Percentiles rank a stretch among this genome's conserved stretches.
Conservation (phyloP, 1,139 yeast genomes). For the Candida albicans region DNA sequence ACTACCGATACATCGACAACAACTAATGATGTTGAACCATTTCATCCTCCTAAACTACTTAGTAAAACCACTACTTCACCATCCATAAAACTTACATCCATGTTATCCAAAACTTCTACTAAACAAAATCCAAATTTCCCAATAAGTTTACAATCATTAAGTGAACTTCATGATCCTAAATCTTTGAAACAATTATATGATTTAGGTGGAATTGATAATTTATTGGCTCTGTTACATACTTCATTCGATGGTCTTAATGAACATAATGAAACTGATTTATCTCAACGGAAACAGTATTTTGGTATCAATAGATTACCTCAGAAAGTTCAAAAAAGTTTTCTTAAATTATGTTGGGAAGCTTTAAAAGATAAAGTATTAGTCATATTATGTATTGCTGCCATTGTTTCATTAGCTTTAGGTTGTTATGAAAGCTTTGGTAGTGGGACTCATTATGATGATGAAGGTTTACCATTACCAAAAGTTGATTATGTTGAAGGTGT, state of each 20-base stretch:
- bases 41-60: neutral
- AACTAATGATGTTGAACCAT: neutral
- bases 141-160: conserved; percentile 30
- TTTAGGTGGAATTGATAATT: conserved; percentile 43
- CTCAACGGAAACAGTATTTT: conserved; percentile 46
- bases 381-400: conserved; percentile 79
- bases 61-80: conserved; percentile 5
- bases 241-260: conserved; percentile 47
- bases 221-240: conserved; percentile 35
- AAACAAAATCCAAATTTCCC: conserved; percentile 4
- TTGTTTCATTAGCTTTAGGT: conserved; percentile 86
- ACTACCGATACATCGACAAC: neutral
- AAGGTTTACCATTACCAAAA: conserved; percentile 71
- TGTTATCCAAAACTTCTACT: conserved; percentile 7
- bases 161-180: conserved; percentile 55
- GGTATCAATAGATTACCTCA: conserved; percentile 76
- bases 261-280: conserved; percentile 25
- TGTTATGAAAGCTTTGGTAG: conserved; percentile 90
- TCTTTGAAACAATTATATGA: conserved; percentile 38
- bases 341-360: conserved; percentile 74
- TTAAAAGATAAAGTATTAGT: conserved; percentile 89
- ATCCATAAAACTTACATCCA: conserved; percentile 8
- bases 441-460: conserved; percentile 71
- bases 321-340: conserved; percentile 63
- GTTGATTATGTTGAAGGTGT: conserved; percentile 99